These are phyloP conservation scores for Peltaster fructicola DNA, from an alignment of 2,329 filamentous ascomycete species.

Conservation along the genomic window DNA sequence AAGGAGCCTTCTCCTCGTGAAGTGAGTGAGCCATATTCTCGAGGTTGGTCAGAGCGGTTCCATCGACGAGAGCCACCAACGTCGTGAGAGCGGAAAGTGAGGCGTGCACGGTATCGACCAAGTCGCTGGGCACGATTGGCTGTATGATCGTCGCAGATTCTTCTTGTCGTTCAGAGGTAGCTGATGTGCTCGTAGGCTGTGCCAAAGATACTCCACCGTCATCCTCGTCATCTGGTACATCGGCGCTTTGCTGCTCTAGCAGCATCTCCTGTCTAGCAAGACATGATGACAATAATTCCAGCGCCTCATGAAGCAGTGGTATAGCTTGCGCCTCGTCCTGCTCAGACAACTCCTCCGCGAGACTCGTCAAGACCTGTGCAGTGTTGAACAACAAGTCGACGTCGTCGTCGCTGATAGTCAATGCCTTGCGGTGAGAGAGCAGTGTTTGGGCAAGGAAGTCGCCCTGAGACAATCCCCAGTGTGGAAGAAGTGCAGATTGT, in stretches of 20 bases:
- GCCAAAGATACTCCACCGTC: conserved; percentile 5
- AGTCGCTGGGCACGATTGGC: conserved; percentile 43
- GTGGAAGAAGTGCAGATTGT: conserved; percentile 41
- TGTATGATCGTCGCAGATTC: conserved; percentile 52
- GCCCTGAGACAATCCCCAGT: conserved; percentile 35
- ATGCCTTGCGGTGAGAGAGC: conserved; percentile 44
- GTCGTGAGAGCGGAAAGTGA: conserved; percentile 34
- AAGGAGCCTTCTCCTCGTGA: conserved; percentile 34
- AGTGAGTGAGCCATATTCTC: conserved; percentile 42
- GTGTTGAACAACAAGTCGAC: conserved; percentile 55
- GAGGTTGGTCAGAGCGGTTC: conserved; percentile 30
- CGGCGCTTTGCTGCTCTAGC: conserved; percentile 23
- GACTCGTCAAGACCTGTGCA: conserved; percentile 47
- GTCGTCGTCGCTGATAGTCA: conserved; percentile 42
- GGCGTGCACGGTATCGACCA: conserved; percentile 51
- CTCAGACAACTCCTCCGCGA: conserved; percentile 43
- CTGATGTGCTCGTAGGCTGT: conserved; percentile 2
- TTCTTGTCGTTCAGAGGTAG: conserved; percentile 26
- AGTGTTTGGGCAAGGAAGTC: conserved; percentile 43
- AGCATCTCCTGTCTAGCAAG: conserved; percentile 28
- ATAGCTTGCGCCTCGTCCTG: conserved; percentile 32
- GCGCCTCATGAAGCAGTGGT: conserved; percentile 39
- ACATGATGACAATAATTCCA: conserved; percentile 40
- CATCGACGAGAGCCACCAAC: conserved; percentile 32
- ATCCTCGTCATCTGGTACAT: conserved; percentile 13